Evolutionary conservation across 2,329 filamentous ascomycete genomes (phyloP), one percentile per base, ranked within the genome.

Genomic region (Cercospora beticola): DNA sequence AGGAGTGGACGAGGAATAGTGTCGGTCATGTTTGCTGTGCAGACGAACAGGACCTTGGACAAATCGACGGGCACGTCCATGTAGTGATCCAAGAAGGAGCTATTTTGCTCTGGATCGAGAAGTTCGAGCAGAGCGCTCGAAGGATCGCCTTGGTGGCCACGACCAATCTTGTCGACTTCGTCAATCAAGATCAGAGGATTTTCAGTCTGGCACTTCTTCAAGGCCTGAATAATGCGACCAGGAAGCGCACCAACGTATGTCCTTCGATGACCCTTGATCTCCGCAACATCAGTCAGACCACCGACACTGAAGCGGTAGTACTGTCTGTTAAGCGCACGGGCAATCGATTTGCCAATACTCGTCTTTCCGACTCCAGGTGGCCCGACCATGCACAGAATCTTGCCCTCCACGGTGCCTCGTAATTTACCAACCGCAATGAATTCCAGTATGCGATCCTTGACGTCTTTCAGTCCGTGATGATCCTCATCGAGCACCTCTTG

Each of bases 291-390:
- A 4, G 94, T 97, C 73, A 99, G 86, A 74, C 95, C 95, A 78
- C 95, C 95, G 8, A 99, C 95, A 77, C 94, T 97, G 85, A 99
- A 99, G 74, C 95, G 89, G 84, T 99, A 99, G 83, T 99, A 99
- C 78, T 99, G 90, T 68, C 96, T 87, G 82, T 97, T 97, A 67
- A 99, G 84, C 30, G 95, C 96, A 65, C 94, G 88, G 16, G 95
- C 95, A 75, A 99, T 97, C 0, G 94, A 98, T 81, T 99, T 99
- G 78, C 95, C 95, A 74, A 99, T 99, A 80, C 94, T 97, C 2
- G 95, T 99, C 85, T 99, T 99, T 76, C 95, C 95, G 28, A 99
- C 95, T 84, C 95, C 95, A 18, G 95, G 95, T 63, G 95, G 95
- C 0, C 95, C 95, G 65, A 99, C 96, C 78, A 99, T 94, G 82